phyloP scores from a whole-genome alignment of 2,329 filamentous ascomycete genomes.

The Tolypocladium cylindrosporum region DNA sequence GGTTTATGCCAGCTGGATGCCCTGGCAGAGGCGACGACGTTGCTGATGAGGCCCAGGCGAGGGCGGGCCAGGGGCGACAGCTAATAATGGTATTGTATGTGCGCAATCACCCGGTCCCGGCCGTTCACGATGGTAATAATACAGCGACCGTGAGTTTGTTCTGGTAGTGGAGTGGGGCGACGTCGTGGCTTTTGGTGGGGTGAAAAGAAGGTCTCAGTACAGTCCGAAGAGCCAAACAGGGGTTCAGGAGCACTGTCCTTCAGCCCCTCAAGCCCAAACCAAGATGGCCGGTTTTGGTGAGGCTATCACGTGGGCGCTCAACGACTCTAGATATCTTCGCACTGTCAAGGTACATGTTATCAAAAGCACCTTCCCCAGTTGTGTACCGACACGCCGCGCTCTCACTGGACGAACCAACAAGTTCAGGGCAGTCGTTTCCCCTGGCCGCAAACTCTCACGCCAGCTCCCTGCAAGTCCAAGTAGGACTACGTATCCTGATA shows the following conservation, averaged over 20 bases:
- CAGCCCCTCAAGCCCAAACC: neutral
- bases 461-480: neutral
- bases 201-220: neutral
- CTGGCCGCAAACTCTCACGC: conserved; percentile 1
- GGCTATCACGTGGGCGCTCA: neutral
- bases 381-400: neutral
- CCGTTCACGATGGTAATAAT: conserved; percentile 2
- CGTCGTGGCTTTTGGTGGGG: neutral
- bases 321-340: fast-evolving
- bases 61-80: neutral
- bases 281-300: neutral
- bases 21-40: neutral
- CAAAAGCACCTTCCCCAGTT: neutral
- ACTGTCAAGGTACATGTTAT: neutral
- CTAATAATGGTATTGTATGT: neutral
- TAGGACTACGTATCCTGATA: too few relatives aligned
- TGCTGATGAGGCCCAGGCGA: neutral
- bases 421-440: neutral
- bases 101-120: neutral
- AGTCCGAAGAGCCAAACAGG: neutral
- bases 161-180: neutral
- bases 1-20: neutral
- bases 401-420: neutral
- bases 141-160: neutral
- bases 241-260: neutral